Evolutionary conservation across 306 rosid species (phyloP), one percentile per base, ranked within the genome.

Genomic region (Cicer chorassanicum): DNA sequence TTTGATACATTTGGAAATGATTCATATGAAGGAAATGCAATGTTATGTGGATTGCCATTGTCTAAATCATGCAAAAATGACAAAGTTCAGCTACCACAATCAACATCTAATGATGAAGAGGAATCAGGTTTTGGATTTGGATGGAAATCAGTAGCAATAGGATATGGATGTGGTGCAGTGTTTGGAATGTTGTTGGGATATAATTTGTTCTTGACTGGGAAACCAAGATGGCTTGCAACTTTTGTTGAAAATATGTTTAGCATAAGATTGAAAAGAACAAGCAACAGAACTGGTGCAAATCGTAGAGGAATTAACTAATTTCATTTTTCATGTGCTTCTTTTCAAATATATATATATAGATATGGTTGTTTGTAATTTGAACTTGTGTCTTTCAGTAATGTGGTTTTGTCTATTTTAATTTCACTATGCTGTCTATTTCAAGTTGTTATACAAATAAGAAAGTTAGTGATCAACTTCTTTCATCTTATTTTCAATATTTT

Each of bases 151-250:
- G 75, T 70, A 10, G 72, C 5, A 6, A 51, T 60, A 24, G 85
- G 80, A 39, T 83, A 73, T 70, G 85, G 63, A 65, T 77, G 83
- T 78, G 82, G 82, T 24, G 13, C 65, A 12, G 21, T 79, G n/a
- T 41, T 80, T 73, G 81, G 83, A 39, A 12, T 73, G 4, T 39
- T 82, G 0, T 1, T 73, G 36, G 86, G 83, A 61, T 73, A 48
- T 41, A 18, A 21, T 13, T 11, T 85, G 5, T 63, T 80, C 36
- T 56, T 38, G 16, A 72, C 4, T 9, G 55, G 29, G 6, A 76
- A 60, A 45, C 67, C 76, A 2, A 42, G 34, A 14, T 68, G 80
- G 71, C 24, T 46, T 34, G 38, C 29, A 0, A 46, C 16, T 40
- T 29, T 57, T 6, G 7, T 71, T 10, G 77, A 43, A 14, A 36